phyloP scores from a whole-genome alignment of 306 rosid species.

The Trichosanthes truncata region DNA sequence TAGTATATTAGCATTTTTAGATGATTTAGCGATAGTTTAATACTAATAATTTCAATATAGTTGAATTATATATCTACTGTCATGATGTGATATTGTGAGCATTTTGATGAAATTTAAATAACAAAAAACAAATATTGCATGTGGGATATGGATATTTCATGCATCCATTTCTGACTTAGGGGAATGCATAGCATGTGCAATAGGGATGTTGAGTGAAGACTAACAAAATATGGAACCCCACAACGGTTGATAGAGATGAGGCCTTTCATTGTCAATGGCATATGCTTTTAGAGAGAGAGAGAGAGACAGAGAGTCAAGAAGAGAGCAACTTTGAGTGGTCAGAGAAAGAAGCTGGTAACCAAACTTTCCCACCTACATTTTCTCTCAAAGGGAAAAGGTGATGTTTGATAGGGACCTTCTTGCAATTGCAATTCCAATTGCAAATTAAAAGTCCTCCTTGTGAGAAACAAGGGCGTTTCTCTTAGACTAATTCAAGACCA shows the following conservation, averaged over 20 bases:
- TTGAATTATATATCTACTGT: too few relatives aligned
- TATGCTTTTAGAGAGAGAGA: not conserved
- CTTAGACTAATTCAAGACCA: too few relatives aligned
- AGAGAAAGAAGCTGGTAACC: constrained; percentile 63
- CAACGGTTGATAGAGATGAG: not conserved
- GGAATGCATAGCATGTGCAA: not conserved
- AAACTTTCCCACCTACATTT: constrained; percentile 62
- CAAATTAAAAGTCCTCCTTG: not conserved
- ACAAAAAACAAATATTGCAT: not conserved
- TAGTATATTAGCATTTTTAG: too few relatives aligned
- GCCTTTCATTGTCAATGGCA: not conserved
- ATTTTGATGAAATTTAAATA: not conserved
- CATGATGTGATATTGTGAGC: not conserved
- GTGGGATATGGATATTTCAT: not conserved
- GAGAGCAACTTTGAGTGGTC: not conserved
- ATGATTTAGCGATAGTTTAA: too few relatives aligned
- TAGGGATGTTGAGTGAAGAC: not conserved
- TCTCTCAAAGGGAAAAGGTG: constrained; percentile 25
- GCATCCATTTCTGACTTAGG: constrained; percentile 7
- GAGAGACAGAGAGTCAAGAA: not conserved
- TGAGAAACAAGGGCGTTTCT: too few relatives aligned
- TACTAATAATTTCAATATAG: too few relatives aligned
- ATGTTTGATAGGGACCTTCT: not conserved
- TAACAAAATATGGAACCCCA: not conserved
- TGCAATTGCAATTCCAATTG: not conserved